Conservation (phyloP, 2,329 filamentous ascomycete genomes). For the Clarireedia sp. region DNA sequence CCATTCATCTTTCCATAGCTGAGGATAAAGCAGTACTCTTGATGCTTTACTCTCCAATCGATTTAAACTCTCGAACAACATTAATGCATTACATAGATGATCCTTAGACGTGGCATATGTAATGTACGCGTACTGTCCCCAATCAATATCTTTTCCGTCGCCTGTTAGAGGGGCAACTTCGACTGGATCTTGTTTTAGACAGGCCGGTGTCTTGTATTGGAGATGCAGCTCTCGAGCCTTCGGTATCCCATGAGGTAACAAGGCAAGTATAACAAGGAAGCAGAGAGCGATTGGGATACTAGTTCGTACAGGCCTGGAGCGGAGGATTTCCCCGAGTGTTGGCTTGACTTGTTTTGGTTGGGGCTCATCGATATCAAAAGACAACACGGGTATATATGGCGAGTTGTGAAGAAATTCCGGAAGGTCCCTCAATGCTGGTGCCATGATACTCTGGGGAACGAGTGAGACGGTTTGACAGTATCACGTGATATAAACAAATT, state of each 20-base stretch:
- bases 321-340: slow-evolving; percentile 31
- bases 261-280: slow-evolving; percentile 3
- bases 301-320: slow-evolving; percentile 31
- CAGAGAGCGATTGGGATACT: slow-evolving; percentile 9
- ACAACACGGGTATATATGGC: slow-evolving; percentile 18
- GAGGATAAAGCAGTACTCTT: slow-evolving; percentile 40
- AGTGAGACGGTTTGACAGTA: not conserved
- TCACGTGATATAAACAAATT: not conserved
- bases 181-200: slow-evolving; percentile 6
- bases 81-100: slow-evolving; percentile 43
- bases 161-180: slow-evolving; percentile 3
- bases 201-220: slow-evolving; percentile 5
- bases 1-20: slow-evolving; percentile 13
- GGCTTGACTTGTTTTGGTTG: slow-evolving; percentile 17
- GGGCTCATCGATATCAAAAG: slow-evolving; percentile 4
- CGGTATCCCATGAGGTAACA: not conserved
- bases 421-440: slow-evolving; percentile 9
- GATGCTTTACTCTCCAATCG: slow-evolving; percentile 37
- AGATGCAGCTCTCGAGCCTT: slow-evolving; percentile 1
- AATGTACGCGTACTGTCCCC: slow-evolving; percentile 40
- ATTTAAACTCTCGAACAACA: slow-evolving; percentile 40
- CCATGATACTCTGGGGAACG: not conserved
- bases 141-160: slow-evolving; percentile 29
- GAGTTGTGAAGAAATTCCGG: slow-evolving; percentile 22
- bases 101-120: slow-evolving; percentile 42